A percentile compares a stretch with the other conserved stretches of the same genome.
Conservation (phyloP, 2,329 filamentous ascomycete genomes). For the Microdochium bolleyi region DNA sequence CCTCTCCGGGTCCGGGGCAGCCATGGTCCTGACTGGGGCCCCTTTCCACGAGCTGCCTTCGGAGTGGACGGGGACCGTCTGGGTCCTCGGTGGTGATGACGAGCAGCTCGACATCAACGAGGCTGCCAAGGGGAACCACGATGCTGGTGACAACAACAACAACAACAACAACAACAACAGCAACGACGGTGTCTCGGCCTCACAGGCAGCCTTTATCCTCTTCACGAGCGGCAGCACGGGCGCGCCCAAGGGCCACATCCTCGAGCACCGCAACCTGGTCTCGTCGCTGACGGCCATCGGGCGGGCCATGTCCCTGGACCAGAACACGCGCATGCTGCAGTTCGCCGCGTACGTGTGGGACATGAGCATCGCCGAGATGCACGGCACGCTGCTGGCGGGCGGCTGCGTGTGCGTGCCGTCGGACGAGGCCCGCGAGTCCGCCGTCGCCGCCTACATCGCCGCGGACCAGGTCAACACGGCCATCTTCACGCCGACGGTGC, state of each 20-base stretch:
- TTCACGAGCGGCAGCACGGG: conserved; percentile 6
- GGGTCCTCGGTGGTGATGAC: not conserved
- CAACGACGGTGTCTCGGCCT: too few relatives aligned
- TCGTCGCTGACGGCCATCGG: not conserved
- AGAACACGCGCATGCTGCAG: conserved; percentile 25
- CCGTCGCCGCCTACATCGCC: conserved; percentile 40
- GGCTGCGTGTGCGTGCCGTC: conserved; percentile 53
- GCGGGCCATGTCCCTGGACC: not conserved
- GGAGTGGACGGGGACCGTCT: conserved; percentile 1
- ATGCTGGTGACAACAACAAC: too few relatives aligned
- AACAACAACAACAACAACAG: too few relatives aligned
- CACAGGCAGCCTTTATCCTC: conserved; percentile 1
- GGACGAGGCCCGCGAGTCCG: conserved; percentile 36
- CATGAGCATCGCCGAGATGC: conserved; percentile 40
- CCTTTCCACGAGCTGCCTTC: too few relatives aligned
- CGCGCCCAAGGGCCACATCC: conserved; percentile 4
- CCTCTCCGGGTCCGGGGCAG: not conserved
- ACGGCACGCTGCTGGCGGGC: conserved; percentile 44
- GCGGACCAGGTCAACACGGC: conserved; percentile 42
- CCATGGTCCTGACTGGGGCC: not conserved
- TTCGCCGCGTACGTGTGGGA: conserved; percentile 48
- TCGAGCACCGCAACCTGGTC: conserved; percentile 3
- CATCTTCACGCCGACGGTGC: conserved; percentile 52
- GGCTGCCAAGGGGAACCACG: not conserved
- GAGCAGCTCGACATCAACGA: not conserved